Conservation (phyloP, 441 rosid genomes). For the Erysimum cheiri region DNA sequence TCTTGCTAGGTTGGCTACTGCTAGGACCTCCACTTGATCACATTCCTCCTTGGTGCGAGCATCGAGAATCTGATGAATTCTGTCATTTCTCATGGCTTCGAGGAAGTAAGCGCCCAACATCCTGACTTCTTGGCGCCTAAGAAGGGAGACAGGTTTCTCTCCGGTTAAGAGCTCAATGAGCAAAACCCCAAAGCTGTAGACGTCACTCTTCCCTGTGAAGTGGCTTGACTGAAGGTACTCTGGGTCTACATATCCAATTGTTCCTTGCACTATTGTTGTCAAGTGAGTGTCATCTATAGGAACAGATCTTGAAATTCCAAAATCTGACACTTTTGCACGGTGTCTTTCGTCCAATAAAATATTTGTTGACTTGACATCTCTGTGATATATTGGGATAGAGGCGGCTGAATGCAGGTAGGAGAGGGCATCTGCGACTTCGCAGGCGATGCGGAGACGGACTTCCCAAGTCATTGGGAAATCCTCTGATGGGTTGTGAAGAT, state of each 20-base stretch:
- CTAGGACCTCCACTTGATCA: constrained; percentile 36
- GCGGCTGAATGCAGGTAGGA: constrained; percentile 65
- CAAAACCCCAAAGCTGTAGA: constrained; percentile 49
- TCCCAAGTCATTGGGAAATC: constrained; percentile 52
- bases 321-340: constrained; percentile 54
- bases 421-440: constrained; percentile 58
- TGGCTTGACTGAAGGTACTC: constrained; percentile 58
- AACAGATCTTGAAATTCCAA: constrained; percentile 56
- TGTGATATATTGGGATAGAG: constrained; percentile 56
- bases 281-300: constrained; percentile 52
- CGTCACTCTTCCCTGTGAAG: constrained; percentile 44
- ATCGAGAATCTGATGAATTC: constrained; percentile 45
- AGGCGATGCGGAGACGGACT: constrained; percentile 46
- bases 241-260: constrained; percentile 59
- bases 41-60: constrained; percentile 30
- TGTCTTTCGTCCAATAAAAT: constrained; percentile 53
- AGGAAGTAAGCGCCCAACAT: constrained; percentile 46
- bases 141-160: constrained; percentile 42
- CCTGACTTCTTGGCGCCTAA: constrained; percentile 45
- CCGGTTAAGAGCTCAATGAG: constrained; percentile 51
- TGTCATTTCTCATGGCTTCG: constrained; percentile 40
- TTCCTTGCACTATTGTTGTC: constrained; percentile 55
- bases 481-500: constrained; percentile 43
- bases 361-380: constrained; percentile 59
- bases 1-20: constrained; percentile 47